A percentile compares a stretch with the other conserved stretches of the same genome.
Conservation (phyloP, 2,329 filamentous ascomycete species). For the Stemphylium beticola region DNA sequence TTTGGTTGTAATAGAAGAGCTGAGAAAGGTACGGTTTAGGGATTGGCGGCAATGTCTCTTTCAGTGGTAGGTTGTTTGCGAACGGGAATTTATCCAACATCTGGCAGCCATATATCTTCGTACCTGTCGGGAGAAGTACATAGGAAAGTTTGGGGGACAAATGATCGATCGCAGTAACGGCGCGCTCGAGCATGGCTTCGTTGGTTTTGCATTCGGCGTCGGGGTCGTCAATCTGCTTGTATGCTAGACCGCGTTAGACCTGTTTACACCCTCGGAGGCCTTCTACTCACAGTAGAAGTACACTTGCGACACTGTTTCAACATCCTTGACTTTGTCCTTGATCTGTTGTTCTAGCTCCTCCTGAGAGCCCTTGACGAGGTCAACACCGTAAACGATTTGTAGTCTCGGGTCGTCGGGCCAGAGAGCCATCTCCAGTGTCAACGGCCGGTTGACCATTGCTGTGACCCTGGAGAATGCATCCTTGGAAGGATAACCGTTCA, state of each 20-base stretch:
- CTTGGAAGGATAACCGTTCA: conserved; percentile 55
- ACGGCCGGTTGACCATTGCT: conserved; percentile 56
- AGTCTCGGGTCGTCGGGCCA: conserved; percentile 48
- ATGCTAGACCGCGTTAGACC: conserved; percentile 25
- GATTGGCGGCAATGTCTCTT: conserved; percentile 42
- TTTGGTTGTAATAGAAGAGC: conserved; percentile 53
- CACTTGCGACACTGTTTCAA: conserved; percentile 50
- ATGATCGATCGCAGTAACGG: conserved; percentile 43
- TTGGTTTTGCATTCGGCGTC: conserved; percentile 43
- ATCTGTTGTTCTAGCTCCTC: conserved; percentile 43
- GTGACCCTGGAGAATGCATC: conserved; percentile 54
- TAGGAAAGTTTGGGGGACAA: conserved; percentile 36
- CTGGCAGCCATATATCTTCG: conserved; percentile 50
- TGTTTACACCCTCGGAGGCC: background rate
- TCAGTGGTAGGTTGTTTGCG: conserved; percentile 35
- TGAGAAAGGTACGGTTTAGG: conserved; percentile 44
- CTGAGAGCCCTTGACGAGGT: conserved; percentile 47
- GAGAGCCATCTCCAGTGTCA: conserved; percentile 39
- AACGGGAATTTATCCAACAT: conserved; percentile 48
- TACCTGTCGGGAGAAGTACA: conserved; percentile 46
- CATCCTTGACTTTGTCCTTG: conserved; percentile 43
- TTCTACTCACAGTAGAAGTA: conserved; percentile 46
- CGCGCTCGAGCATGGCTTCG: conserved; percentile 47
- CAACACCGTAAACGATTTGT: conserved; percentile 50
- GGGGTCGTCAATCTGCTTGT: conserved; percentile 39